These are phyloP conservation scores for Daldinia caldariorum DNA, from an alignment of 495 filamentous ascomycete species.

Conservation along the genomic window DNA sequence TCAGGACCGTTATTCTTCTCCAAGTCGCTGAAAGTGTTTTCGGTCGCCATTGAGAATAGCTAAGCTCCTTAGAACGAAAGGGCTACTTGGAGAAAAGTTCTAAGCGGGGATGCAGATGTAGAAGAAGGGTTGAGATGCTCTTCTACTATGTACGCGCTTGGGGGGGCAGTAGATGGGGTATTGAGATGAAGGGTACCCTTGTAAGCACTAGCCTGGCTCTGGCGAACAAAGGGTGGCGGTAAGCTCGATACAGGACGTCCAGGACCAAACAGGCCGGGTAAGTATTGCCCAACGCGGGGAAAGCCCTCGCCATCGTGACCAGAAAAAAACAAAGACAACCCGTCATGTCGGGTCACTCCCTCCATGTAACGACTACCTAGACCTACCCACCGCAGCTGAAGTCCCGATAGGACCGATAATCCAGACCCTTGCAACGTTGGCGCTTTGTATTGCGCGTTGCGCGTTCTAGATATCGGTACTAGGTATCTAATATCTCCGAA, in stretches of 20 bases:
- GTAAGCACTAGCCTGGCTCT: conserved; percentile 24
- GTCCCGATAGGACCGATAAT: conserved; percentile 10
- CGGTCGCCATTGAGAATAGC: conserved; percentile 39
- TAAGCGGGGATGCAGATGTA: conserved; percentile 9
- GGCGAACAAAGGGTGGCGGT: conserved; percentile 25
- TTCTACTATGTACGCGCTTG: conserved; percentile 11
- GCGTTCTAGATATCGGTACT: conserved; percentile 4
- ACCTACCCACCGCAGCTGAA: conserved; percentile 21
- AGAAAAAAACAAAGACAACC: conserved; percentile 23
- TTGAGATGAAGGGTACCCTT: conserved; percentile 22
- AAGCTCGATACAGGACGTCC: conserved; percentile 12
- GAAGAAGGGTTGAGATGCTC: conserved; percentile 19
- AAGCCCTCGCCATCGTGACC: conserved; percentile 35
- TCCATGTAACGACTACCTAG: conserved; percentile 1
- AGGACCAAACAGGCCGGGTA: conserved; percentile 3
- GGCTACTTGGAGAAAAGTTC: conserved; percentile 6
- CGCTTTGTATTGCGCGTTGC: conserved; percentile 35
- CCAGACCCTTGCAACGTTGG: background rate
- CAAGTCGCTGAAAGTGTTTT: conserved; percentile 37
- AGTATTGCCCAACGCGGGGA: conserved; percentile 33
- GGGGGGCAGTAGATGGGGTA: background rate
- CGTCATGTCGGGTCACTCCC: background rate
- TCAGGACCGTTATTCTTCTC: conserved; percentile 40
- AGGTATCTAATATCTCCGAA: conserved; percentile 19
- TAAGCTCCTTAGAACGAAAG: conserved; percentile 7